These are phyloP conservation scores for Phytophthora ramorum DNA, from an alignment of 352 stramenopile genomes.

Conservation along the genomic window DNA sequence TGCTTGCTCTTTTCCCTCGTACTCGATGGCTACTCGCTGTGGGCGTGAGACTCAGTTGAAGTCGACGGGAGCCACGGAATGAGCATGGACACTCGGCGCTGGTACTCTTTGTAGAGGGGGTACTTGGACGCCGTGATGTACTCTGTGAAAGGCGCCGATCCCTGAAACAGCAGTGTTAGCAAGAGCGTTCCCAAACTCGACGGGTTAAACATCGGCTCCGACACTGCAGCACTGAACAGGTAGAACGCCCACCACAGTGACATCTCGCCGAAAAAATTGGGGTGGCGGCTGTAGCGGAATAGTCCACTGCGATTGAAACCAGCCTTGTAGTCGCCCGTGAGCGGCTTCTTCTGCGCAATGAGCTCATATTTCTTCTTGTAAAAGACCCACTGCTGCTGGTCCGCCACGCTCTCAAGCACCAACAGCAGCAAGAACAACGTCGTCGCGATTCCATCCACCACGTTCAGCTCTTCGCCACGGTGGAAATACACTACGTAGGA, in stretches of 20 bases:
- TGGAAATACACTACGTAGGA: slow-evolving; percentile 70
- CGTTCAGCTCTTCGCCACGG: slow-evolving; percentile 57
- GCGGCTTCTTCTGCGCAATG: slow-evolving; percentile 57
- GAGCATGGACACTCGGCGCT: slow-evolving; percentile 70
- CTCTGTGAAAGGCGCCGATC: slow-evolving; percentile 91
- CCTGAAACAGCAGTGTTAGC: slow-evolving; percentile 91
- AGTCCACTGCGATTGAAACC: slow-evolving; percentile 89
- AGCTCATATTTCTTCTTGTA: slow-evolving; percentile 88
- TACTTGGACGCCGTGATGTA: slow-evolving; percentile 91
- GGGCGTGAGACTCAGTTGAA: background rate
- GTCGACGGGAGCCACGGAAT: slow-evolving; percentile 43
- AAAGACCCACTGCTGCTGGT: slow-evolving; percentile 94
- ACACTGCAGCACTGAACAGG: slow-evolving; percentile 84
- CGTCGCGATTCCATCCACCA: slow-evolving; percentile 64
- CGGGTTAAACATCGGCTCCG: slow-evolving; percentile 67
- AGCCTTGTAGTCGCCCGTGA: slow-evolving; percentile 70
- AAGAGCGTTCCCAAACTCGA: slow-evolving; percentile 80
- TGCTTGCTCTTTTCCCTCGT: background rate
- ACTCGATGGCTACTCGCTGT: slow-evolving; percentile 9
- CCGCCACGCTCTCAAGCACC: slow-evolving; percentile 84
- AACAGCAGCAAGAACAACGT: slow-evolving; percentile 77
- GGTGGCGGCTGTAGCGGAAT: slow-evolving; percentile 93
- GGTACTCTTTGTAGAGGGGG: slow-evolving; percentile 88
- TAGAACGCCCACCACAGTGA: slow-evolving; percentile 92
- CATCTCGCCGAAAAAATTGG: slow-evolving; percentile 95